Evolutionary conservation across 1,139 yeast species (phyloP).

Genomic region (Candida tropicalis): DNA sequence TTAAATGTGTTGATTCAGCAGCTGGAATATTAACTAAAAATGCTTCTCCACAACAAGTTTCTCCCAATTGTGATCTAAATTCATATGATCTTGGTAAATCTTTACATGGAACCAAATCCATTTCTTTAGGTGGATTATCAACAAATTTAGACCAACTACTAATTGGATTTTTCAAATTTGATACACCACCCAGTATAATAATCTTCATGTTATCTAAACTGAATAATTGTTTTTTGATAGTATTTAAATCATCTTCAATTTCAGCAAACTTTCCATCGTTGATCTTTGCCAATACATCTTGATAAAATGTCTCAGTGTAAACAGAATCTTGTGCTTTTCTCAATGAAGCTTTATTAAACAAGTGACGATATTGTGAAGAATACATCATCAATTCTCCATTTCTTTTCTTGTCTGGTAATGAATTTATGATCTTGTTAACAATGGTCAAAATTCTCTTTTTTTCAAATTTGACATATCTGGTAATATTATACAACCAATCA

Average conservation of each 20-base stretch:
- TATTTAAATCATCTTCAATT: constrained; percentile 58
- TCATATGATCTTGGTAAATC: constrained; percentile 55
- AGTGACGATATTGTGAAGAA: constrained; percentile 58
- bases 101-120: constrained; percentile 21
- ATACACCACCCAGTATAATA: constrained; percentile 70
- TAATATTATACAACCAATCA: constrained; percentile 70
- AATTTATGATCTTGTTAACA: constrained; percentile 72
- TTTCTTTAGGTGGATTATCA: constrained; percentile 12
- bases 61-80: constrained; percentile 61
- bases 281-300: constrained; percentile 51
- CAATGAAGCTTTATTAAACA: constrained; percentile 61
- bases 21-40: constrained; percentile 76
- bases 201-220: constrained; percentile 63
- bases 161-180: constrained; percentile 54
- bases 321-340: constrained; percentile 69
- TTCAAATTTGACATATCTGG: constrained; percentile 71
- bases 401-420: constrained; percentile 79
- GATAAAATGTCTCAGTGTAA: constrained; percentile 60
- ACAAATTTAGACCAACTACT: constrained; percentile 60
- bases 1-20: constrained; percentile 81
- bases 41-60: constrained; percentile 55
- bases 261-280: constrained; percentile 51
- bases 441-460: constrained; percentile 68
- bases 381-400: constrained; percentile 73
- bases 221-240: constrained; percentile 59